These are phyloP conservation scores for Neurospora tetrasperma DNA, from an alignment of 495 filamentous ascomycete genomes.

Conservation along the genomic window DNA sequence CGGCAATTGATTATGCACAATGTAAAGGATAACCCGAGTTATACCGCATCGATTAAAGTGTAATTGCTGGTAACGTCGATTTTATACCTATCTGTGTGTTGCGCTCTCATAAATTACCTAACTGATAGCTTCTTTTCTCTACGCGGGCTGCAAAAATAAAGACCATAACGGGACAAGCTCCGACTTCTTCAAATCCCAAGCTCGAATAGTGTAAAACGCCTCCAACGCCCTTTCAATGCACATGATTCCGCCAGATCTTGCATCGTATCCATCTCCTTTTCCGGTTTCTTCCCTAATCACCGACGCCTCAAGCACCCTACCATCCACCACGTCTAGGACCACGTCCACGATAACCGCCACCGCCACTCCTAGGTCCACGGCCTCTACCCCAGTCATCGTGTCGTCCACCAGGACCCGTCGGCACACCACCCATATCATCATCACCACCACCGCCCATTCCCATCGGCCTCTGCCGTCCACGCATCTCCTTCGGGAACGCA, in stretches of 20 bases:
- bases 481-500: conserved; percentile 73
- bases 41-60: not conserved
- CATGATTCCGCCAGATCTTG: not conserved
- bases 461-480: conserved; percentile 46
- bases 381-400: conserved; percentile 44
- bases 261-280: not conserved
- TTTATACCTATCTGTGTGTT: not conserved
- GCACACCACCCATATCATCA: conserved; percentile 32
- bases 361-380: conserved; percentile 31
- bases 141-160: not conserved
- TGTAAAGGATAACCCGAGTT: not conserved
- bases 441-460: conserved; percentile 35
- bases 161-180: not conserved
- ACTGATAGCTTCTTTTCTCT: not conserved
- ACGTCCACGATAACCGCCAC: conserved; percentile 19
- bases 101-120: not conserved
- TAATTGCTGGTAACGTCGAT: not conserved
- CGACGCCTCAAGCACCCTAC: not conserved
- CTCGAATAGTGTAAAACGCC: not conserved
- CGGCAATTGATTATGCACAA: not conserved
- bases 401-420: conserved; percentile 43
- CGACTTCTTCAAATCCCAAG: not conserved
- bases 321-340: conserved; percentile 9
- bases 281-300: not conserved
- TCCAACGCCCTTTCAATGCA: not conserved